Evolutionary conservation across 2,329 filamentous ascomycete species (phyloP).

Genomic region (Ophiocordyceps camponoti-rufipedis): DNA sequence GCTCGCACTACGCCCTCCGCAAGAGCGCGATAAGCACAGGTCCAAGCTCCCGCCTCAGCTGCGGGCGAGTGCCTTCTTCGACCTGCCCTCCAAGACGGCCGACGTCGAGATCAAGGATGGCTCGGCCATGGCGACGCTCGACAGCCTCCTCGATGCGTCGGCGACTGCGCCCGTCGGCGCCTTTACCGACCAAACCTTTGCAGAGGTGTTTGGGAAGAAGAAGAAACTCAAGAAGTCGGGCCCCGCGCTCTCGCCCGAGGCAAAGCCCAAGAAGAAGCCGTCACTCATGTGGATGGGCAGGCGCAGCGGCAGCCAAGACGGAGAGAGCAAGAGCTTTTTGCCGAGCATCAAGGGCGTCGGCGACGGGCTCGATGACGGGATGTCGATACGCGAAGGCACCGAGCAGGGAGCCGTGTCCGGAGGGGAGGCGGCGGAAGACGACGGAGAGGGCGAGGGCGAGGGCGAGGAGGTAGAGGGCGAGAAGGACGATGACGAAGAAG

Average conservation of each 20-base stretch:
- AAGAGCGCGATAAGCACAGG: conserved; percentile 15
- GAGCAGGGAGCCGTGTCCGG: too few species aligned
- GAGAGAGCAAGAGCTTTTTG: conserved; percentile 10
- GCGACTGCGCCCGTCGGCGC: conserved; percentile 74
- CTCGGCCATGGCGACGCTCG: conserved; percentile 75
- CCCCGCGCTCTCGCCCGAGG: conserved; percentile 6
- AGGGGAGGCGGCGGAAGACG: background rate
- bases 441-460: conserved; percentile 8
- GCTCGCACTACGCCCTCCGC: conserved; percentile 13
- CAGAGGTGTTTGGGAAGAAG: conserved; percentile 53
- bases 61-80: conserved; percentile 83
- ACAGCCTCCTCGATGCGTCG: conserved; percentile 82
- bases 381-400: background rate
- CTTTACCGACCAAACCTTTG: conserved; percentile 78
- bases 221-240: conserved; percentile 26
- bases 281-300: conserved; percentile 31
- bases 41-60: conserved; percentile 57
- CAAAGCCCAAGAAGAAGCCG: conserved; percentile 22
- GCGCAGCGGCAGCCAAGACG: conserved; percentile 13
- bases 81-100: conserved; percentile 37
- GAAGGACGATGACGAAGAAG: conserved; percentile 13
- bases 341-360: conserved; percentile 5
- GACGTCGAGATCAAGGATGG: conserved; percentile 47
- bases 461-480: conserved; percentile 7
- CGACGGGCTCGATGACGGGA: background rate